Evolutionary conservation across 2,329 filamentous ascomycete species (phyloP).

Genomic region (Clarireedia hainanense): DNA sequence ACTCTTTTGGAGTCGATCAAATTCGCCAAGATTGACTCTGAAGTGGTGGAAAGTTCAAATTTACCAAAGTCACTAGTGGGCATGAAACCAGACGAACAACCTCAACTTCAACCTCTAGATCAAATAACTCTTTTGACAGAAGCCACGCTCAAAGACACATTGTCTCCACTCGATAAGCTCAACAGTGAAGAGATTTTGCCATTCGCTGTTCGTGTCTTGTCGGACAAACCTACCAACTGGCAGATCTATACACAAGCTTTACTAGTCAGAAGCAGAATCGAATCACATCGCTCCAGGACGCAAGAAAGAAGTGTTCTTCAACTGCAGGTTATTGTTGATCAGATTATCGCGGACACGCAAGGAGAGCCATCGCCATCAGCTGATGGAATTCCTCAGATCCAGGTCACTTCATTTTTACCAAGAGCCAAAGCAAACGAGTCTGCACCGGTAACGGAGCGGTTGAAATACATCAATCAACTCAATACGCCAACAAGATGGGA

Average conservation of each 20-base stretch:
- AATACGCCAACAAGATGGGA: conserved; percentile 86
- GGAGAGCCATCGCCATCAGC: conserved; percentile 15
- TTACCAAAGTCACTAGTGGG: conserved; percentile 55
- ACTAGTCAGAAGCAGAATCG: conserved; percentile 81
- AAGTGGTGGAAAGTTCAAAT: conserved; percentile 33
- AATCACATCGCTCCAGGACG: conserved; percentile 79
- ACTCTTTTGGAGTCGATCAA: conserved; percentile 83
- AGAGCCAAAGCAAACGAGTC: conserved; percentile 67
- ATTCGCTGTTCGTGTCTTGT: conserved; percentile 80
- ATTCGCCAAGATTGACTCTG: conserved; percentile 53
- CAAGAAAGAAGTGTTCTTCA: conserved; percentile 85
- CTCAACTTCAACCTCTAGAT: conserved; percentile 72
- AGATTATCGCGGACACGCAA: conserved; percentile 79
- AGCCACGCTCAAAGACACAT: conserved; percentile 79
- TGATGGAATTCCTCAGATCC: conserved; percentile 33
- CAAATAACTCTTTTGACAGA: conserved; percentile 87
- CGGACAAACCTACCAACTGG: conserved; percentile 91
- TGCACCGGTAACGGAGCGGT: conserved; percentile 65
- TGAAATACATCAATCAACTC: conserved; percentile 78
- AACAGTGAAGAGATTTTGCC: conserved; percentile 92
- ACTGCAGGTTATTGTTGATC: conserved; percentile 89
- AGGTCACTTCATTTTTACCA: conserved; percentile 74
- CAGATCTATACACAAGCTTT: conserved; percentile 94
- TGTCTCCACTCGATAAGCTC: conserved; percentile 72
- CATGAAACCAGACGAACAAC: conserved; percentile 72